phyloP scores from a whole-genome alignment of 306 rosid species.

The Adenanthera pavonina region DNA sequence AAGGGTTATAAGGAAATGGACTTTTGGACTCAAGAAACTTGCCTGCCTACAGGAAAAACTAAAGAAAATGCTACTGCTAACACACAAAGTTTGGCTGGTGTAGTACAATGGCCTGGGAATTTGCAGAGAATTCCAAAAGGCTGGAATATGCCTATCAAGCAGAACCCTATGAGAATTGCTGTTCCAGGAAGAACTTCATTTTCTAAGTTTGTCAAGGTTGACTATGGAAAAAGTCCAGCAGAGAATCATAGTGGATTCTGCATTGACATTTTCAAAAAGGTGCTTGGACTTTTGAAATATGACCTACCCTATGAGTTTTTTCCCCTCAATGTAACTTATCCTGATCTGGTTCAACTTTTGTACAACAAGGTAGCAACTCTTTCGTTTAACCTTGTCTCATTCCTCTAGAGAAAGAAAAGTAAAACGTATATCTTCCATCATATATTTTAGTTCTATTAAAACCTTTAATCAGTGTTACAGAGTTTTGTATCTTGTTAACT shows the following conservation, averaged over 20 bases:
- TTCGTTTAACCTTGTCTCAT: background rate
- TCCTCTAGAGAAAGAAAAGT: background rate
- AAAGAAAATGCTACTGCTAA: constrained; percentile 26
- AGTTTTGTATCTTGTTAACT: background rate
- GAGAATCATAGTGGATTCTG: constrained; percentile 59
- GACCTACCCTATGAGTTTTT: constrained; percentile 49
- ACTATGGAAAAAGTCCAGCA: constrained; percentile 27
- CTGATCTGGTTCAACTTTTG: constrained; percentile 58
- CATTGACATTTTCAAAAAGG: constrained; percentile 51
- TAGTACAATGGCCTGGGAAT: constrained; percentile 75
- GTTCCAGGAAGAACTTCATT: constrained; percentile 69
- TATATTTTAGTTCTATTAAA: background rate
- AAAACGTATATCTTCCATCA: background rate
- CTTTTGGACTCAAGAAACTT: constrained; percentile 52
- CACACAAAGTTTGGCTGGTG: constrained; percentile 36
- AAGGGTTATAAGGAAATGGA: constrained; percentile 56
- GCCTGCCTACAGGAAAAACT: constrained; percentile 16
- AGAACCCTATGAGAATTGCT: constrained; percentile 60
- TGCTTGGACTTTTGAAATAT: constrained; percentile 45
- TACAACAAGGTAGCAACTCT: constrained; percentile 55
- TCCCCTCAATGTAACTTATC: constrained; percentile 46
- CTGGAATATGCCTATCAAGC: constrained; percentile 63
- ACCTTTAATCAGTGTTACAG: background rate
- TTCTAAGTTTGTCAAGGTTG: constrained; percentile 63
- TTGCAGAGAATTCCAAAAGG: constrained; percentile 53